Conservation (phyloP, 129 eudicot genomes). For the Saussurea involucrata region DNA sequence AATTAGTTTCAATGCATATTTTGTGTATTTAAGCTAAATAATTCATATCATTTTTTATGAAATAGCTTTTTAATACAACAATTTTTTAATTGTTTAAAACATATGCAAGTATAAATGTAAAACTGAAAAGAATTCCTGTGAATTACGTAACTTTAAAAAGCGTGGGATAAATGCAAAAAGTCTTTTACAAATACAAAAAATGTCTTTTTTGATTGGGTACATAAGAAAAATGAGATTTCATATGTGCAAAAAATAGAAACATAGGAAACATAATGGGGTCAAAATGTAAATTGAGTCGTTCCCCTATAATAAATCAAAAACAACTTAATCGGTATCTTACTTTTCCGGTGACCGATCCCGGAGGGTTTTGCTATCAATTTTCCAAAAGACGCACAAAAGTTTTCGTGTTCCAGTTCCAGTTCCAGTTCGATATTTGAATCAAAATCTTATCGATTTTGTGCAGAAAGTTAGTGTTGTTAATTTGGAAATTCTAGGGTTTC, state of each 20-base stretch:
- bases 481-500: constrained; percentile 30
- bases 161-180: not conserved
- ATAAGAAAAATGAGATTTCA: not conserved
- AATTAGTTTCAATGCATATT: not conserved
- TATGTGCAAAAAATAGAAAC: not conserved
- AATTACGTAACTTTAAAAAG: not conserved
- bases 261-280: constrained; percentile 6
- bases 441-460: not conserved
- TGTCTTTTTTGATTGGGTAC: not conserved
- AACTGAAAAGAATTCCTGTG: not conserved
- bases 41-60: not conserved
- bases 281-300: not conserved
- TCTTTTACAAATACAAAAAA: no score
- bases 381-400: not conserved
- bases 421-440: not conserved
- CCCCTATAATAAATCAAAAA: constrained; percentile 15
- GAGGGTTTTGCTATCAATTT: not conserved
- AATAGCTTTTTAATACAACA: not conserved
- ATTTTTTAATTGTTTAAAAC: no score
- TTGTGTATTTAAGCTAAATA: not conserved
- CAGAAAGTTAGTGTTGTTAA: not conserved
- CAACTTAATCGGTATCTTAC: not conserved
- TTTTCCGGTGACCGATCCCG: constrained; percentile 21
- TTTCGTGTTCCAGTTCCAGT: not conserved
- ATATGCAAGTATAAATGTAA: no score